phyloP scores from a whole-genome alignment of 345 rosid genomes.

The Reutealis trisperma region DNA sequence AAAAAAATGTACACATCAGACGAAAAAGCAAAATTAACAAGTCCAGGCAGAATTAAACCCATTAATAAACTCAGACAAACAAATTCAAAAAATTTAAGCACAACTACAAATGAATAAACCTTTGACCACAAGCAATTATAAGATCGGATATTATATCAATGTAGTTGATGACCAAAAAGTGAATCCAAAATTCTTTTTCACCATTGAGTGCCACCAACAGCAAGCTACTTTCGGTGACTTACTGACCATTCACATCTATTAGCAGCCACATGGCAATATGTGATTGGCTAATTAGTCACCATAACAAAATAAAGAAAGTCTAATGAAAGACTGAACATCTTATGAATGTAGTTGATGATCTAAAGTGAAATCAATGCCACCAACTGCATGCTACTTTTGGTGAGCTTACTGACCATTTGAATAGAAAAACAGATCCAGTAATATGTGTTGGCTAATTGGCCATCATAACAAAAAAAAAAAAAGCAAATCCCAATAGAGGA shows the following conservation, averaged over 20 bases:
- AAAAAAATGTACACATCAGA: background rate
- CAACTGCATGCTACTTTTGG: slow-evolving; percentile 30
- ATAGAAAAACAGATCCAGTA: slow-evolving; percentile 27
- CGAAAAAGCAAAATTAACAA: background rate
- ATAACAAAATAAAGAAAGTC: background rate
- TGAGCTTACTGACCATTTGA: slow-evolving; percentile 52
- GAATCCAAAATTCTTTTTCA: background rate
- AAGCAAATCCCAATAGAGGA: background rate
- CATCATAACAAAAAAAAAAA: slow-evolving; percentile 22
- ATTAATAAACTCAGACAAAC: background rate
- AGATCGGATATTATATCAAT: slow-evolving; percentile 2
- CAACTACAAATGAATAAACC: background rate
- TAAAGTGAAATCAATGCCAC: slow-evolving; percentile 30
- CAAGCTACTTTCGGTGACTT: slow-evolving; percentile 6
- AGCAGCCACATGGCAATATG: background rate
- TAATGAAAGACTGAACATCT: background rate
- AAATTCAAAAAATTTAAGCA: background rate
- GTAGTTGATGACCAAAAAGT: slow-evolving; percentile 20
- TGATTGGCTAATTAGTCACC: slow-evolving; percentile 18
- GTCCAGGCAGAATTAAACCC: background rate
- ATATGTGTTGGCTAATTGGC: slow-evolving; percentile 45
- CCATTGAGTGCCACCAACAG: background rate
- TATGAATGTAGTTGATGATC: background rate
- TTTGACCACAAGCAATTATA: background rate
- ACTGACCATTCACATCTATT: slow-evolving; percentile 8